A percentile compares a stretch with the other conserved stretches of the same genome.
phyloP scores from a whole-genome alignment of 2,329 filamentous ascomycete species.

The Cladorrhinum sp. region DNA sequence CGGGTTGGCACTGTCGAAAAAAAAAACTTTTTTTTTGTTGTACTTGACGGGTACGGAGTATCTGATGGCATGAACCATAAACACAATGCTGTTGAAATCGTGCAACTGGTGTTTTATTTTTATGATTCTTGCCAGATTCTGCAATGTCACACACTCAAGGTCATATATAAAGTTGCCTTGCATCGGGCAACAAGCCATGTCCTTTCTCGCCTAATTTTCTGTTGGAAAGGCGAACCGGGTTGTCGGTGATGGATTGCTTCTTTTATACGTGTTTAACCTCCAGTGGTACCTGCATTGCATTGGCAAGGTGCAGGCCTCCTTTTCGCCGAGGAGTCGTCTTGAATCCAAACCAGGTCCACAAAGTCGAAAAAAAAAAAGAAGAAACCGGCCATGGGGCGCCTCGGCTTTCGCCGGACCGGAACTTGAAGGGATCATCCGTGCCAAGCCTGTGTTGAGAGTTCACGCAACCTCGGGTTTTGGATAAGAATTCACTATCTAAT shows the following conservation, averaged over 20 bases:
- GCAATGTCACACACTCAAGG: too few species aligned
- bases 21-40: neutral
- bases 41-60: neutral
- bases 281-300: conserved; percentile 7
- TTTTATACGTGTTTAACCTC: neutral
- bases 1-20: neutral
- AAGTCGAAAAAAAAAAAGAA: neutral
- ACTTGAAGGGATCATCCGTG: neutral
- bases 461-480: neutral
- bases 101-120: too few species aligned
- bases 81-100: too few species aligned
- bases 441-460: neutral
- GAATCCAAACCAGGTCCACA: neutral
- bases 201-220: neutral
- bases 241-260: too few species aligned
- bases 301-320: too few species aligned
- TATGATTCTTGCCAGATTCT: too few species aligned
- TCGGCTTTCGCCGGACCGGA: conserved; percentile 23
- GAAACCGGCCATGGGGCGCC: neutral
- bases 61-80: too few species aligned
- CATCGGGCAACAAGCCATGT: too few species aligned
- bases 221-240: neutral
- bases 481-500: neutral
- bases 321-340: too few species aligned
- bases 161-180: too few species aligned